Base-by-base conservation (phyloP, 306 rosid genomes). In the Sesbania bispinosa region DNA sequence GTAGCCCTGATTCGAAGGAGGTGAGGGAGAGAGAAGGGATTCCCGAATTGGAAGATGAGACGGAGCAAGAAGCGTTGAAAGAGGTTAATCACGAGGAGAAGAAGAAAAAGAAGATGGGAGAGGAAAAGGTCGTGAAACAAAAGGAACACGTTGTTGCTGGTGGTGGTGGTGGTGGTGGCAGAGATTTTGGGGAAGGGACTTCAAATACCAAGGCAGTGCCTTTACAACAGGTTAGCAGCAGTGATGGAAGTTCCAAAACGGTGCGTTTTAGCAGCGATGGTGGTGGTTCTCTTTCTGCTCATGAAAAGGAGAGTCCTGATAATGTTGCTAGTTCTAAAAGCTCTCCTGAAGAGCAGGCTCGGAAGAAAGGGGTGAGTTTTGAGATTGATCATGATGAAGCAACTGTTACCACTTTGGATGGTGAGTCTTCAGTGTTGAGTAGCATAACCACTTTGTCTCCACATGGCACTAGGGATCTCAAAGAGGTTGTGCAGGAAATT, bases 11-110 rank as follows among this genome's bases (percentile, higher is more conserved):
- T 79, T 91, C 96, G 27, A 88, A 85, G 14, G 99, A 95, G 67
- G 97, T 95, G 82, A 88, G 99, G 78, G 90, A 87, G 81, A 89
- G 96, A 21, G 99, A 95, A 65, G 99, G 99, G 50, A 95, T 95
- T 82, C 99, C 99, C 1, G 97, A 95, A 20, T 79, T 95, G 81
- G 99, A 95, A 79, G 97, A 95, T 11, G 99, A 91, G 21, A 86
- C 86, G 0, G 97, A 91, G 70, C 90, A 80, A 0, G 97, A 94
- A 71, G 72, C 33, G 32, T 15, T 64, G 79, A 86, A 83, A 61
- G 88, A 57, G 67, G 53, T 67, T 62, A 27, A 53, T 38, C 14
- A 43, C 1, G 85, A 41, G 77, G 81, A 71, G 75, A 81, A 77
- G 65, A 80, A 82, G 81, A 86, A 81, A 76, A 86, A 82, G 66